These are phyloP conservation scores for Emergomyces africanus DNA, from an alignment of 2,329 filamentous ascomycete genomes.

Conservation along the genomic window DNA sequence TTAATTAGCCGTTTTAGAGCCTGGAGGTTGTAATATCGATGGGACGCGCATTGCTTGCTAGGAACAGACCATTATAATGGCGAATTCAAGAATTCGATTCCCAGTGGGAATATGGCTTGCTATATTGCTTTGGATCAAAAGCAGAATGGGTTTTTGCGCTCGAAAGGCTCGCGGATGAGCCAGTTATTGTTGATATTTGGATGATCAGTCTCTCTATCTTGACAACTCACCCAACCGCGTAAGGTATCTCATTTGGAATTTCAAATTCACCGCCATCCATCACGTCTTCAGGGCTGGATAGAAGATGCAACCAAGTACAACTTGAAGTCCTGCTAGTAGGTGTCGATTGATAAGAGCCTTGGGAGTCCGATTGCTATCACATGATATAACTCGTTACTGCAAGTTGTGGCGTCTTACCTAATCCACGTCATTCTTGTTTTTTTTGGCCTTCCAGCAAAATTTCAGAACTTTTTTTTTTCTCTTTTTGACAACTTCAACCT, in stretches of 20 bases:
- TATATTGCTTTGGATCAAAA: neutral
- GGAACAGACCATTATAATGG: neutral
- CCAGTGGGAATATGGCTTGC: too few species aligned
- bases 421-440: neutral
- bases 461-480: too few species aligned
- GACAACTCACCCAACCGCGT: neutral
- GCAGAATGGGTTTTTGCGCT: too few species aligned
- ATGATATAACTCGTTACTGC: too few species aligned
- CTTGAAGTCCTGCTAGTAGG: too few species aligned
- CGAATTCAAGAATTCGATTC: neutral
- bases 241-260: neutral
- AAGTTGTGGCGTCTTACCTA: neutral
- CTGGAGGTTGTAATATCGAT: too few species aligned
- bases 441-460: neutral
- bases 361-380: slow-evolving; percentile 6
- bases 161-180: neutral
- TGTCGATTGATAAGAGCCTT: too few species aligned
- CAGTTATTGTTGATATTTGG: neutral
- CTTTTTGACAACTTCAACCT: neutral
- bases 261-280: neutral
- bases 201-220: neutral
- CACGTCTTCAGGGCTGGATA: neutral
- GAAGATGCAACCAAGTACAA: too few species aligned
- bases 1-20: too few species aligned
- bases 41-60: too few species aligned